phyloP scores from a whole-genome alignment of 2,329 filamentous ascomycete genomes.

The Cyclaneusma minus region DNA sequence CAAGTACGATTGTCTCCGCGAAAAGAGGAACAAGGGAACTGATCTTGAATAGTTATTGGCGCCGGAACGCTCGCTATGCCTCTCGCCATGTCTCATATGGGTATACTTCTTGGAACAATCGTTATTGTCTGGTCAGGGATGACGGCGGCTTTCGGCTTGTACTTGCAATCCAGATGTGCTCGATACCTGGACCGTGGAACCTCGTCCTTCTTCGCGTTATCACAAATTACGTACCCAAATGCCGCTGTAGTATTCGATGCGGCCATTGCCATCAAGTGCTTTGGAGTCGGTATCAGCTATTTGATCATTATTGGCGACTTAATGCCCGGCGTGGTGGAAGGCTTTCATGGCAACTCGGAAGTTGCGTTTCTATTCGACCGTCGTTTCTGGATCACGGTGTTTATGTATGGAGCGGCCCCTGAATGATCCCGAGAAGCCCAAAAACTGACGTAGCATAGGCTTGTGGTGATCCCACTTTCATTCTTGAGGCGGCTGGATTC shows the following conservation, averaged over 20 bases:
- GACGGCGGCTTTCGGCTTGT: slow-evolving; percentile 82
- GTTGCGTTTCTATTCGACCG: slow-evolving; percentile 70
- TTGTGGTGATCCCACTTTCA: slow-evolving; percentile 85
- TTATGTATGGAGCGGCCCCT: slow-evolving; percentile 48
- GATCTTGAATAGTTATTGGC: slow-evolving; percentile 54
- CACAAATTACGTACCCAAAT: slow-evolving; percentile 92
- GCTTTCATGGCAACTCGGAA: slow-evolving; percentile 52
- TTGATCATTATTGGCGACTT: slow-evolving; percentile 97
- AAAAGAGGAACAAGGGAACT: slow-evolving; percentile 3
- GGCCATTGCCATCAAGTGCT: slow-evolving; percentile 95
- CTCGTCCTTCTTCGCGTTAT: slow-evolving; percentile 90
- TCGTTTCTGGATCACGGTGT: slow-evolving; percentile 94
- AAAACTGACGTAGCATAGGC: slow-evolving; percentile 28
- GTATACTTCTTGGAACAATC: slow-evolving; percentile 67
- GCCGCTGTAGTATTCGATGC: slow-evolving; percentile 89
- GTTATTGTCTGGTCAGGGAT: slow-evolving; percentile 86
- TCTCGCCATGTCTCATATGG: slow-evolving; percentile 90
- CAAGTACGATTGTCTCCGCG: slow-evolving; percentile 45
- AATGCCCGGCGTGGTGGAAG: slow-evolving; percentile 85
- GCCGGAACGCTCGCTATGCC: slow-evolving; percentile 92
- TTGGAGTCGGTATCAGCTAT: slow-evolving; percentile 93
- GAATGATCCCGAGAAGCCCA: neutral
- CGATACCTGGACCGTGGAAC: slow-evolving; percentile 81
- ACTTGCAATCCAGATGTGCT: slow-evolving; percentile 85
- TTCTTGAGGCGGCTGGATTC: slow-evolving; percentile 87